Evolutionary conservation across 768 basidiomycete species (phyloP).

Genomic region (Phanerodontia chrysosporium): DNA sequence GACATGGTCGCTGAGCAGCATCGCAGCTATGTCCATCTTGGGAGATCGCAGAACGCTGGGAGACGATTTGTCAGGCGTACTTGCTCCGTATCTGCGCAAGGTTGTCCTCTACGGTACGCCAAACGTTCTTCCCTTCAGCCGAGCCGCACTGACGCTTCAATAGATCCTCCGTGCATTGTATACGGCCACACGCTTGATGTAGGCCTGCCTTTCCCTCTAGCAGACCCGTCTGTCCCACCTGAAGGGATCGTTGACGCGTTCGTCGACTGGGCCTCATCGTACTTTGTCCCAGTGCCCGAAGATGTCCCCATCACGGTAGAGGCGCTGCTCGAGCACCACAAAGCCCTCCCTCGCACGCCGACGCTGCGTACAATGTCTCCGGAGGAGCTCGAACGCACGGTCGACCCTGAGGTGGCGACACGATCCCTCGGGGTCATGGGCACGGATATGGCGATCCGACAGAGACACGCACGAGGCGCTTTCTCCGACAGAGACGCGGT

Average conservation of each 20-base stretch:
- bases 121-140: background rate
- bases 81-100: background rate
- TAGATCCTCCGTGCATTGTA: background rate
- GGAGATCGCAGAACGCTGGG: background rate
- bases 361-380: background rate
- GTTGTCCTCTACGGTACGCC: background rate
- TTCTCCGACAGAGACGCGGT: conserved; percentile 6
- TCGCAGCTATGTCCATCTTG: background rate
- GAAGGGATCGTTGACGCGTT: background rate
- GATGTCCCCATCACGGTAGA: background rate
- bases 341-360: background rate
- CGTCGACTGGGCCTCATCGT: background rate
- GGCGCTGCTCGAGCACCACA: background rate
- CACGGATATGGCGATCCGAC: background rate
- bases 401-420: background rate
- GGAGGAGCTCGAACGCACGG: background rate
- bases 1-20: conserved; percentile 6
- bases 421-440: background rate
- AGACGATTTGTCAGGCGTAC: no score
- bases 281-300: background rate
- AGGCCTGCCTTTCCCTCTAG: background rate
- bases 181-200: background rate
- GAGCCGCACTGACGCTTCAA: background rate
- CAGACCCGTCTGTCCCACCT: background rate
- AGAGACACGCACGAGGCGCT: conserved; percentile 4